These are phyloP conservation scores for Sclerotinia glacialis DNA, from an alignment of 2,329 filamentous ascomycete genomes.

Conservation along the genomic window DNA sequence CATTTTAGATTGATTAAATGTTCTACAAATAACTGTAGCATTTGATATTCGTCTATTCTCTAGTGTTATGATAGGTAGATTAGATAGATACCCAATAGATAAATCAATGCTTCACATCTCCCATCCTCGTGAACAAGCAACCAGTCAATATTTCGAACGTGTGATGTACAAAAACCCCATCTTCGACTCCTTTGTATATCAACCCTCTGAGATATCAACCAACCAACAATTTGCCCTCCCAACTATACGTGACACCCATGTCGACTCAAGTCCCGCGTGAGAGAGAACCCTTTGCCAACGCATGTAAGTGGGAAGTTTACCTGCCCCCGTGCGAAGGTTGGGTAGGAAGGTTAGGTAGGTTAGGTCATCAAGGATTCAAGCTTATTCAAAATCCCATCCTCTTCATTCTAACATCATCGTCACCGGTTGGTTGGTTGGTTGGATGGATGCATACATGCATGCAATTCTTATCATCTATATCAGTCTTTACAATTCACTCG, in stretches of 20 bases:
- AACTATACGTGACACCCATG: background rate
- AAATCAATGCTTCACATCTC: background rate
- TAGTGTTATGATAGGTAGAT: too few species aligned
- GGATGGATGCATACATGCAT: too few species aligned
- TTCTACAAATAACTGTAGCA: background rate
- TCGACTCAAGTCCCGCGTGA: slow-evolving; percentile 9
- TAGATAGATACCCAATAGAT: too few species aligned
- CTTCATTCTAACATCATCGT: background rate
- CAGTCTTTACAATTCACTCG: too few species aligned
- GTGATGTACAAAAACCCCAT: background rate
- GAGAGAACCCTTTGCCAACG: background rate
- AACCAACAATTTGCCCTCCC: background rate
- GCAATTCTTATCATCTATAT: too few species aligned
- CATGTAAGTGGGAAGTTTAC: slow-evolving; percentile 1
- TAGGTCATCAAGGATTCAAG: background rate
- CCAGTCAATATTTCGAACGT: background rate
- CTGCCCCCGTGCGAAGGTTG: too few species aligned
- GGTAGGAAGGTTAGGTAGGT: too few species aligned
- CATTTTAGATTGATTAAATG: background rate
- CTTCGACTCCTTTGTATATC: too few species aligned
- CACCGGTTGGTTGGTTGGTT: too few species aligned
- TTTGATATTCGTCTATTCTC: too few species aligned
- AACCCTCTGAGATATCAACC: background rate
- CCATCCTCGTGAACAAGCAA: background rate
- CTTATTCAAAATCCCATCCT: background rate